Percentiles rank a stretch among this genome's conserved stretches.
phyloP scores from a whole-genome alignment of 306 rosid genomes.

The Malus sieversii region DNA sequence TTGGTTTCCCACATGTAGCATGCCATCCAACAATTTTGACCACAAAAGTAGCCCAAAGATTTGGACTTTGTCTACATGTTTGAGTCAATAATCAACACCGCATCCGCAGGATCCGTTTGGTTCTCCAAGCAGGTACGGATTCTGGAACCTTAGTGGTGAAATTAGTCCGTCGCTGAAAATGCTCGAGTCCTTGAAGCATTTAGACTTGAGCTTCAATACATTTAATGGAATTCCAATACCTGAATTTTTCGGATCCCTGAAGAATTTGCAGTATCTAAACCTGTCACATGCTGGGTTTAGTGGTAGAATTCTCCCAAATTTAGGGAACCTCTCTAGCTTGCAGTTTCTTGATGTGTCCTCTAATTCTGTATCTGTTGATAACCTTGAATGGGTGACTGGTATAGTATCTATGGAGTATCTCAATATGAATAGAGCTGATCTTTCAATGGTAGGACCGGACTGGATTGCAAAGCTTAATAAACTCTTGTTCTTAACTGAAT shows the following conservation, averaged over 20 bases:
- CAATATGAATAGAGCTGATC: slow-evolving; percentile 23
- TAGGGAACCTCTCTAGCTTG: slow-evolving; percentile 34
- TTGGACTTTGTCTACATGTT: too few species aligned
- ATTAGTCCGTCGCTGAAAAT: slow-evolving; percentile 33
- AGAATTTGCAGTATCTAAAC: slow-evolving; percentile 35
- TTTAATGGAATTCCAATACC: slow-evolving; percentile 26
- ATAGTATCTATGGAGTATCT: slow-evolving; percentile 33
- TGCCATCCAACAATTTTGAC: too few species aligned
- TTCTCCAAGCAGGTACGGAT: slow-evolving; percentile 14
- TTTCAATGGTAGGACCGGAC: slow-evolving; percentile 24
- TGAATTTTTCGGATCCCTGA: slow-evolving; percentile 24
- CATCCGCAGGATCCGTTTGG: neutral
- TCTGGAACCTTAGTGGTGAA: slow-evolving; percentile 32
- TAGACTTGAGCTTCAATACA: slow-evolving; percentile 42
- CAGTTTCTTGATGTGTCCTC: slow-evolving; percentile 23
- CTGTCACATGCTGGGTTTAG: slow-evolving; percentile 34
- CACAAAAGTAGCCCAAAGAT: too few species aligned
- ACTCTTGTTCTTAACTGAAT: slow-evolving; percentile 22
- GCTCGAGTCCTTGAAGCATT: slow-evolving; percentile 27
- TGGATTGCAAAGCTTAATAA: slow-evolving; percentile 22
- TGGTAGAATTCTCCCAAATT: slow-evolving; percentile 20
- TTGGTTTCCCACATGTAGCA: too few species aligned
- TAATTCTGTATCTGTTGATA: neutral
- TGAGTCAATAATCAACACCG: too few species aligned
- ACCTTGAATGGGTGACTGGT: slow-evolving; percentile 27